phyloP scores from a whole-genome alignment of 441 rosid species.

The Croton laevigatus region DNA sequence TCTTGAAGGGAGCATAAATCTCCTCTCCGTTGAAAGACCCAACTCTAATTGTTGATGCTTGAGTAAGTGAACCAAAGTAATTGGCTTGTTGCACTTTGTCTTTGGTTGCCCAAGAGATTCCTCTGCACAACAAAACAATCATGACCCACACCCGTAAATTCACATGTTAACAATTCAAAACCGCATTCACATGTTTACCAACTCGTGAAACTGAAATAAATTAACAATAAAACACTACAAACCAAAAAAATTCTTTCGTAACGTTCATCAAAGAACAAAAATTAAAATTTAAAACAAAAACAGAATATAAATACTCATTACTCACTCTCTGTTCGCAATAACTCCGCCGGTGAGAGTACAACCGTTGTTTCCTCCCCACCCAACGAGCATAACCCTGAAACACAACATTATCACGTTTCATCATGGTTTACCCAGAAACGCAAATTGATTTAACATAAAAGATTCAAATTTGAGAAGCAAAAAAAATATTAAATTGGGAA shows the following conservation, averaged over 20 bases:
- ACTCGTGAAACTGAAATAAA: background rate
- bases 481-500: background rate
- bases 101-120: constrained; percentile 98
- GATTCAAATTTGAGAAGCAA: background rate
- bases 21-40: constrained; percentile 98
- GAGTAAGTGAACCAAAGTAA: constrained; percentile 94
- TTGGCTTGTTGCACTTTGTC: constrained; percentile 94
- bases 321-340: constrained; percentile 88
- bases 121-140: constrained; percentile 39
- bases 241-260: background rate
- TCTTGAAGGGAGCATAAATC: constrained; percentile 95
- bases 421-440: constrained; percentile 8
- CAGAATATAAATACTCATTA: background rate
- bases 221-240: background rate
- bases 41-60: constrained; percentile 80
- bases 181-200: background rate
- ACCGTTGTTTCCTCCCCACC: constrained; percentile 98
- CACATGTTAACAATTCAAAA: constrained; percentile 1
- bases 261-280: background rate
- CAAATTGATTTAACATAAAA: constrained; percentile 1
- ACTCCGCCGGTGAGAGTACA: constrained; percentile 84
- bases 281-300: background rate
- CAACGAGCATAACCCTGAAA: constrained; percentile 88
- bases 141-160: background rate
- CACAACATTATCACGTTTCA: background rate